phyloP scores from a whole-genome alignment of 1,284 basidiomycete genomes.

The Pascua guehoae region DNA sequence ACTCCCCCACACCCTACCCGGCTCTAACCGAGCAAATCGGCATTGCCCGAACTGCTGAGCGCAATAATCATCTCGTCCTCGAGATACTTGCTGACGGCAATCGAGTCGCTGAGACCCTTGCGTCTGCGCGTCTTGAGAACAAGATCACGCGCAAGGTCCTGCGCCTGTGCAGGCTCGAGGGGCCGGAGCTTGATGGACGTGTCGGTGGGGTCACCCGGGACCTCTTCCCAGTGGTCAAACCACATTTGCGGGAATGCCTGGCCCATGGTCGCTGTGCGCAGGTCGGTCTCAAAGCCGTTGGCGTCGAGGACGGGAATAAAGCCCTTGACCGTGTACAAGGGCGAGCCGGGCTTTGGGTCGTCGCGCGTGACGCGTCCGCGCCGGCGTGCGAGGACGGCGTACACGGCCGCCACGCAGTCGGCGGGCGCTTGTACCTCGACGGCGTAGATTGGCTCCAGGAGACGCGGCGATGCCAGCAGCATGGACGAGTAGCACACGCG shows the following conservation, averaged over 20 bases:
- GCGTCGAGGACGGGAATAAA: constrained; percentile 97
- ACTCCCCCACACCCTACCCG: too few species aligned
- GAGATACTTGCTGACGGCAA: constrained; percentile 88
- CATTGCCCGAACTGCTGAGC: constrained; percentile 74
- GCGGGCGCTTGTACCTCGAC: constrained; percentile 98
- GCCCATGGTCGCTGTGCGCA: constrained; percentile 93
- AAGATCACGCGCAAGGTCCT: constrained; percentile 84
- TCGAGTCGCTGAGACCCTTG: constrained; percentile 90
- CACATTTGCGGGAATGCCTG: constrained; percentile 95
- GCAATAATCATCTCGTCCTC: constrained; percentile 77
- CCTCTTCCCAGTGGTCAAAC: constrained; percentile 98
- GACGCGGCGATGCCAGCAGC: constrained; percentile 85
- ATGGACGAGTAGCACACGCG: constrained; percentile 99
- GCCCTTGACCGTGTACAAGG: constrained; percentile 94
- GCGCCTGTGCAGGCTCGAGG: constrained; percentile 92
- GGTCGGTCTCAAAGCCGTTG: constrained; percentile 97
- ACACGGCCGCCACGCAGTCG: constrained; percentile 97
- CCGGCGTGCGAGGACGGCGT: constrained; percentile 91
- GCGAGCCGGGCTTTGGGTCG: constrained; percentile 93
- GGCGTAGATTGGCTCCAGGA: constrained; percentile 97
- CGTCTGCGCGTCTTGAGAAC: constrained; percentile 93
- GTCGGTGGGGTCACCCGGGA: constrained; percentile 97
- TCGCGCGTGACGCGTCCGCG: constrained; percentile 98
- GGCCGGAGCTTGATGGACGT: constrained; percentile 90
- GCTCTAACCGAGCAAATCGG: constrained; percentile 74